phyloP scores from a whole-genome alignment of 805 yeast species.

The Pichia deserticola region DNA sequence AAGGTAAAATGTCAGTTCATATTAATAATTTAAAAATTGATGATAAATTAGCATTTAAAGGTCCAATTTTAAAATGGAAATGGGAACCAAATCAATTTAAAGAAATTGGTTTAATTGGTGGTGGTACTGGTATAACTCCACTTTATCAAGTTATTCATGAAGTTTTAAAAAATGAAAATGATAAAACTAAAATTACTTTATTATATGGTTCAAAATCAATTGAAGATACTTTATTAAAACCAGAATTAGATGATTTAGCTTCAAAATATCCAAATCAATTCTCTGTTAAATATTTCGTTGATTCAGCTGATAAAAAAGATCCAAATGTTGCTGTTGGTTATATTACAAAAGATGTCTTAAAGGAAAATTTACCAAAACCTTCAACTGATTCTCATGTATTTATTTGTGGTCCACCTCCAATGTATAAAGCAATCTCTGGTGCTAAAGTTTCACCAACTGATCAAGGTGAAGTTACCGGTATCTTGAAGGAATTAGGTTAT shows the following conservation, averaged over 20 bases:
- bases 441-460: constrained; percentile 75
- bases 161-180: constrained; percentile 71
- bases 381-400: constrained; percentile 60
- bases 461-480: constrained; percentile 92
- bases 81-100: constrained; percentile 83
- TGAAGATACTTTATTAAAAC: constrained; percentile 73
- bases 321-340: constrained; percentile 63
- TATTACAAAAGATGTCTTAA: constrained; percentile 69
- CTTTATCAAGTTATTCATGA: constrained; percentile 78
- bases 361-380: constrained; percentile 56
- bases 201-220: constrained; percentile 73
- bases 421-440: constrained; percentile 86
- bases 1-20: constrained; percentile 83
- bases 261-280: constrained; percentile 70
- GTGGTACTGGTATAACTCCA: constrained; percentile 97
- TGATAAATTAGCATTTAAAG: constrained; percentile 86
- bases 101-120: constrained; percentile 78
- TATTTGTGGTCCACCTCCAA: constrained; percentile 93
- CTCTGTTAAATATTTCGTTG: constrained; percentile 71
- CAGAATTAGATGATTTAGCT: constrained; percentile 66
- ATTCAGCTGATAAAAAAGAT: constrained; percentile 38
- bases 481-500: constrained; percentile 82
- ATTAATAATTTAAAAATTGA: constrained; percentile 60
- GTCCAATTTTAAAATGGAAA: constrained; percentile 87
- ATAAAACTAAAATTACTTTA: constrained; percentile 81